Evolutionary conservation across 2,329 filamentous ascomycete genomes (phyloP), one percentile per base, ranked within the genome.

Genomic region (Colletotrichum sp.): DNA sequence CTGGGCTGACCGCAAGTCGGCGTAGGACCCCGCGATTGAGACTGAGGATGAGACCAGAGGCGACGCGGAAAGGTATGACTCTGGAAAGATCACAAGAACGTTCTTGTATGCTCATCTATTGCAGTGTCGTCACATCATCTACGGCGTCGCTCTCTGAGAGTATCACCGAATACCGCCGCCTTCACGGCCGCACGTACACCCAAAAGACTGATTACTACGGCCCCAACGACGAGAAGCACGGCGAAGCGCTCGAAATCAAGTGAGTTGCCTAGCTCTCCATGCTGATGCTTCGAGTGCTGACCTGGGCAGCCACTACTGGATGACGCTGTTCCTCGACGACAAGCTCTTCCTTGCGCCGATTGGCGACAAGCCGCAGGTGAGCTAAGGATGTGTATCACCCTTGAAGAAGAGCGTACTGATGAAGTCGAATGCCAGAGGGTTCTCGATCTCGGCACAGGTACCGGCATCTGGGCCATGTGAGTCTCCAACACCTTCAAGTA

Each of bases 401-500:
- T 24, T 4, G 18, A n/a, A 12, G 59, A 10, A 63, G 9, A 34
- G 30, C 14, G 1, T 26, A 4, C 18, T 34, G 18, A 65, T 28
- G 24, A n/a, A n/a, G 3, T 30, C 6, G 3, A 5, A 3, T 4
- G 8, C 82, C 4, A 86, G 68, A 85, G 82, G 72, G 86, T 88
- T 64, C 81, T 86, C 9, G 86, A 88, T 73, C 68, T 87, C 7
- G 86, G 86, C 4, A 87, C 86, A 0, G 86, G 86, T 0, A 87
- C 86, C 3, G 86, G 86, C 0, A 83, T 87, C 9, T 87, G 86
- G 86, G 85, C 85, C 6, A 85, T 87, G 83, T 84, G 78, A 52
- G 81, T 73, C 13, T 24, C 13, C 18, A 24, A 14, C 21, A 64
- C 14, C 2, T 16, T 3, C 36, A 39, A 16, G 14, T 4, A 14